phyloP scores from a whole-genome alignment of 768 basidiomycete genomes.

The Chalciporus pseudorubinellus region DNA sequence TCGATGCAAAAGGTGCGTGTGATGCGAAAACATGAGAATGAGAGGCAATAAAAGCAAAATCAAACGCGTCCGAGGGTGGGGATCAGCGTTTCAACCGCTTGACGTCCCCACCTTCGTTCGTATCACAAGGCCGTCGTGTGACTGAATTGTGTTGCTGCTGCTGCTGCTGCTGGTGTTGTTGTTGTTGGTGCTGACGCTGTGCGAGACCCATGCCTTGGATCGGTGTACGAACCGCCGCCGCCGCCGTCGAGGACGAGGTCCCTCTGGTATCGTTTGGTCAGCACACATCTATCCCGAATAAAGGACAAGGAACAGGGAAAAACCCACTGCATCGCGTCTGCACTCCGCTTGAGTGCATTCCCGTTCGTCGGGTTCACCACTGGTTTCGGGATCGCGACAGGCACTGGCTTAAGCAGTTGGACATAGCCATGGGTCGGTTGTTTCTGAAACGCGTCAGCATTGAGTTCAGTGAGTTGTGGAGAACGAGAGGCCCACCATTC shows the following conservation, averaged over 20 bases:
- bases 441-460: constrained; percentile 8
- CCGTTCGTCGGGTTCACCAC: background rate
- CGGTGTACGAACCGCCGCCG: constrained; percentile 12
- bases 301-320: background rate
- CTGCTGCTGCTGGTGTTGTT: constrained; percentile 21
- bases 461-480: background rate
- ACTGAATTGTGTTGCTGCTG: constrained; percentile 22
- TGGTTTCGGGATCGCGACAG: background rate
- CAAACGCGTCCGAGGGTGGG: background rate
- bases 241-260: constrained; percentile 16
- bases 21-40: too few species aligned
- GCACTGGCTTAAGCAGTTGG: constrained; percentile 1
- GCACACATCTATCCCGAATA: background rate
- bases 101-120: constrained; percentile 15
- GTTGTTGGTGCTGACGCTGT: constrained; percentile 29
- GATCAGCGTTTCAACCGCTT: constrained; percentile 44
- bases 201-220: constrained; percentile 41
- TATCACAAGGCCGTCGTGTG: constrained; percentile 29
- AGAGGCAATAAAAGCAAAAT: too few species aligned
- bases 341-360: constrained; percentile 32
- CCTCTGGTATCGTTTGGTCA: constrained; percentile 8
- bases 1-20: too few species aligned
- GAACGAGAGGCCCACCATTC: constrained; percentile 36
- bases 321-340: constrained; percentile 34
- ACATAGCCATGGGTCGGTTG: constrained; percentile 1